Evolutionary conservation across 164 flowering plant genomes (phyloP).

Genomic region (Aristolochia contorta): DNA sequence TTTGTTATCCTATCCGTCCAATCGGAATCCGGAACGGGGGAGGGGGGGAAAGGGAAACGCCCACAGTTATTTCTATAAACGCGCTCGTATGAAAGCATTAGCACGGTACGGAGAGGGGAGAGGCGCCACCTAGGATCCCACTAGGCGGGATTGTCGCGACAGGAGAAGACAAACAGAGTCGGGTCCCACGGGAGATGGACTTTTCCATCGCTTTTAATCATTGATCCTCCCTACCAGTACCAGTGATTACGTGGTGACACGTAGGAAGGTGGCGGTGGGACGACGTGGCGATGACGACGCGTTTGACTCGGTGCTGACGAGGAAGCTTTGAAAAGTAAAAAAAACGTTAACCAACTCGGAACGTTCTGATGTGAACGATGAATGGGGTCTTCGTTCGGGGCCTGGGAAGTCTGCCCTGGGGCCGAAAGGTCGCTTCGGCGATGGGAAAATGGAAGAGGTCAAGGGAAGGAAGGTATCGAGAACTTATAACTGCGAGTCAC

Average conservation of each 20-base stretch:
- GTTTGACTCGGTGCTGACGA: not conserved
- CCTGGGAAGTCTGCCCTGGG: no score
- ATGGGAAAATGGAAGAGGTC: no score
- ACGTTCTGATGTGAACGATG: no score
- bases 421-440: no score
- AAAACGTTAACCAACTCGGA: not conserved
- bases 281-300: not conserved
- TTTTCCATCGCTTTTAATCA: not conserved
- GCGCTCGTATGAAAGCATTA: not conserved
- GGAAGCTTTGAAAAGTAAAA: not conserved
- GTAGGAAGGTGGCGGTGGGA: not conserved
- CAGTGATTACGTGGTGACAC: not conserved
- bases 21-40: not conserved
- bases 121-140: conserved; percentile 1
- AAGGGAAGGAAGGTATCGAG: no score
- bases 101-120: not conserved
- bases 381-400: no score
- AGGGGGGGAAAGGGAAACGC: no score
- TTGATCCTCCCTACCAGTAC: no score
- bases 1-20: not conserved
- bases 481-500: no score
- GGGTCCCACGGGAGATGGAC: not conserved
- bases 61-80: no score
- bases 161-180: not conserved
- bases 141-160: not conserved